These are phyloP conservation scores for Lunularia cruciata DNA, from an alignment of 225 moss, liverwort and hornwort species.

Conservation along the genomic window DNA sequence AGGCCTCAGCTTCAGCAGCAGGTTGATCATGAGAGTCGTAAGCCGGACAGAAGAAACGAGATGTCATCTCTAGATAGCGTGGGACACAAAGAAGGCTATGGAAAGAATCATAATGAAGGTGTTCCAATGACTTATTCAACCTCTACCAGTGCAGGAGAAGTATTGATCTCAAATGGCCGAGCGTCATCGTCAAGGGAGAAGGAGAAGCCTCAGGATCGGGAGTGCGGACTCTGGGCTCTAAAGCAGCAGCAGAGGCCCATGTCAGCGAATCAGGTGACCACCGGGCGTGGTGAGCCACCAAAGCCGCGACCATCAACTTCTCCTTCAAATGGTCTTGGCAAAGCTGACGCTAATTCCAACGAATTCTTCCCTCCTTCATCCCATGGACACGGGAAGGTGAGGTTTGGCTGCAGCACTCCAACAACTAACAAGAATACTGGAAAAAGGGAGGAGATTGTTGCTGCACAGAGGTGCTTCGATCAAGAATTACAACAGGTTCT, in stretches of 20 bases:
- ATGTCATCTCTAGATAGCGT: background rate
- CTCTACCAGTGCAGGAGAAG: background rate
- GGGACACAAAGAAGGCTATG: background rate
- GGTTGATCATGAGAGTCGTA: background rate
- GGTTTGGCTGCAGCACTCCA: conserved; percentile 18
- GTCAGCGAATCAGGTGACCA: conserved; percentile 15
- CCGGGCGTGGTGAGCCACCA: background rate
- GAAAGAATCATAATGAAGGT: background rate
- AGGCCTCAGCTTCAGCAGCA: conserved; percentile 27
- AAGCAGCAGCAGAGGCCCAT: conserved; percentile 38
- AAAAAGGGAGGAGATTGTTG: conserved; percentile 25
- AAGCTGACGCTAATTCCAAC: background rate
- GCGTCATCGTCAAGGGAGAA: background rate
- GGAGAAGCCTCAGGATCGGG: conserved; percentile 19
- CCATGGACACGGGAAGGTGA: conserved; percentile 20
- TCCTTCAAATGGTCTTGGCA: conserved; percentile 2
- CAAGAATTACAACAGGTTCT: conserved; percentile 24
- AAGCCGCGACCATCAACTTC: conserved; percentile 28
- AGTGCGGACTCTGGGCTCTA: conserved; percentile 35
- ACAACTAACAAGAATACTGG: conserved; percentile 26
- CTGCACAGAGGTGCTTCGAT: conserved; percentile 21
- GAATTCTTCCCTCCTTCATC: background rate
- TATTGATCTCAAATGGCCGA: background rate
- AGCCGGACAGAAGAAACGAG: conserved; percentile 1
- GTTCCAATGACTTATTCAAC: conserved; percentile 13